Base-by-base conservation (phyloP, 2,329 filamentous ascomycete species). In the Colletotrichum plurivorum region DNA sequence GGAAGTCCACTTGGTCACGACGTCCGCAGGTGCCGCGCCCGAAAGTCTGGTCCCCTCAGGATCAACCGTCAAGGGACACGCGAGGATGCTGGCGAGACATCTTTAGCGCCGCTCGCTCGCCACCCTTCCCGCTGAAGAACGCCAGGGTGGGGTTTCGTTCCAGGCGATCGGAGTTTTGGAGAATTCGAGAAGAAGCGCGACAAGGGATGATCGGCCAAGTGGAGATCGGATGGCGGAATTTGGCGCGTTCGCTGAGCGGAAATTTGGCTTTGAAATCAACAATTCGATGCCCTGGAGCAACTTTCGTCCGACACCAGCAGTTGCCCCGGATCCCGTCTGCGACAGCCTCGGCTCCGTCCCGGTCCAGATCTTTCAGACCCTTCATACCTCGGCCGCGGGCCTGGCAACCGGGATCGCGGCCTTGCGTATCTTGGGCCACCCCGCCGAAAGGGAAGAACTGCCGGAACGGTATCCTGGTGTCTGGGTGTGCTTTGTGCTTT, bases 251-350 rank as follows among this genome's bases (percentile, higher is more conserved):
- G 18, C 45, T 39, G 58, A 41, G 53, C 51, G 60, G 52, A 63
- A 63, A 43, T 69, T 66, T 60, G 62, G 66, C 67, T 69, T 69
- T 66, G 67, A 69, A 66, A 69, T 69, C 62, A 69, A 60, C 31
- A 69, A 66, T 41, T 16, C 67, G 31, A 60, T 12, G 5, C 22
- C 22, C 55, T 69, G 62, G 66, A 55, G 31, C 62, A 69, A 66
- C 54, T 60, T 66, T 69, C 45, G 22, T 22, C 62, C 66, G 66
- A 69, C 48, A 27, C 39, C 5, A 41, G 36, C 51, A 67, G 36
- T 67, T 67, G 65, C 39, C 65, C 65, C 65, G 59, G 58, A 63
- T 15, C 65, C 59, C 45, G 53, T 52, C 22, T 20, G n/a, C 46
- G 20, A 41, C 16, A 62, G 60, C 66, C 66, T 69, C 66, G 61